These are phyloP conservation scores for Talaromyces nanjingensis DNA, from an alignment of 495 filamentous ascomycete species.

Conservation along the genomic window DNA sequence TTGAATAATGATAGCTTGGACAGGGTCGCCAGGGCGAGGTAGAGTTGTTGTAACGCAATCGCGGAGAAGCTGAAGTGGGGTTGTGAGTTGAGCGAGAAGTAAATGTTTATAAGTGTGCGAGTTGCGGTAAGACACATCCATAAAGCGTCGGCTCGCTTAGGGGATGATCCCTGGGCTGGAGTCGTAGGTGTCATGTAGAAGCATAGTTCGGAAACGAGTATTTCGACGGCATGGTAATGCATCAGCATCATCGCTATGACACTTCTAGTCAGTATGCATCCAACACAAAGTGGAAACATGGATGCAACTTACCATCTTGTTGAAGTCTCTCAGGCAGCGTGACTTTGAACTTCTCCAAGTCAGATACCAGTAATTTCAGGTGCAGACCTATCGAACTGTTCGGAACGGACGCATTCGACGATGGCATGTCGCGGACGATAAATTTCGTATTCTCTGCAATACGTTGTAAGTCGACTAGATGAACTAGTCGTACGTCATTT, in stretches of 20 bases:
- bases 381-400: constrained; percentile 1
- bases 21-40: constrained; percentile 3
- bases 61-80: constrained; percentile 7
- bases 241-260: constrained; percentile 5
- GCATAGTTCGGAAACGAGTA: constrained; percentile 6
- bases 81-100: constrained; percentile 1
- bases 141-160: constrained; percentile 1
- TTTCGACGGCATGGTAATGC: constrained; percentile 8
- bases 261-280: constrained; percentile 2
- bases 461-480: constrained; percentile 2
- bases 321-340: constrained; percentile 6
- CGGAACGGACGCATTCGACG: constrained; percentile 2
- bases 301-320: constrained; percentile 5
- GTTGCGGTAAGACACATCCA: constrained; percentile 8
- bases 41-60: constrained; percentile 7
- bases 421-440: constrained; percentile 3
- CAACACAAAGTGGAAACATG: neutral
- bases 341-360: constrained; percentile 9
- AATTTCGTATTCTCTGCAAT: constrained; percentile 5
- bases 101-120: constrained; percentile 6
- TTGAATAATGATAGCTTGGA: constrained; percentile 5
- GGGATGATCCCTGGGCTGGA: neutral
- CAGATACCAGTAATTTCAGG: constrained; percentile 7
- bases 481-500: constrained; percentile 6
- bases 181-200: constrained; percentile 4